A percentile compares a stretch with the other conserved stretches of the same genome.
These are phyloP conservation scores for Cymbopogon citratus DNA, from an alignment of 176 grass and related monocot species.

Conservation along the genomic window DNA sequence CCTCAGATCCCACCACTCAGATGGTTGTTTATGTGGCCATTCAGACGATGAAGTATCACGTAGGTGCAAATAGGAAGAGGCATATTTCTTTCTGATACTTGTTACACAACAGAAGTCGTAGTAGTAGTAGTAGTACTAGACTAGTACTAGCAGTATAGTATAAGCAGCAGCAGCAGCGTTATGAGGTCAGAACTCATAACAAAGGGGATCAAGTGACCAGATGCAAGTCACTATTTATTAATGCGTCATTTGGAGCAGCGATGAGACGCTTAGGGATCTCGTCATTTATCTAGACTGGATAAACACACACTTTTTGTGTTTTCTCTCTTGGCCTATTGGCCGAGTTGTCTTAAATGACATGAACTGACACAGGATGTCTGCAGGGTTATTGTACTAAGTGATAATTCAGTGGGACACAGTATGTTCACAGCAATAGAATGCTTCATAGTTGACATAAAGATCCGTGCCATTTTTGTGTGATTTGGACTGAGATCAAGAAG, in stretches of 20 bases:
- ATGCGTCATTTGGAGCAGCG: slow-evolving; percentile 21
- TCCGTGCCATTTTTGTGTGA: background rate
- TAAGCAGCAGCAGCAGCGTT: background rate
- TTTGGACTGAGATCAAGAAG: slow-evolving; percentile 12
- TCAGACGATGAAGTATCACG: slow-evolving; percentile 21
- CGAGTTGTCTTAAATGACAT: slow-evolving; percentile 2
- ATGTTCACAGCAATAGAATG: background rate
- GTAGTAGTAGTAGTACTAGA: background rate
- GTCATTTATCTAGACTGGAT: background rate
- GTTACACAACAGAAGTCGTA: background rate
- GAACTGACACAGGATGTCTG: slow-evolving; percentile 2
- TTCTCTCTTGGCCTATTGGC: background rate
- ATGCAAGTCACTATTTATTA: slow-evolving; percentile 17
- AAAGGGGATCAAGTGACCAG: slow-evolving; percentile 3
- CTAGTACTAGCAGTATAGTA: background rate
- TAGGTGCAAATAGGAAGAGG: slow-evolving; percentile 20
- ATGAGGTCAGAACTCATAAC: background rate
- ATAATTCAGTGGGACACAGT: slow-evolving; percentile 24
- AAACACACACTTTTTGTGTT: background rate
- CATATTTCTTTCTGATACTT: slow-evolving; percentile 20
- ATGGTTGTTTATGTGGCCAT: slow-evolving; percentile 14
- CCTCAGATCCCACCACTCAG: slow-evolving; percentile 6
- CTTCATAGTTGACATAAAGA: background rate
- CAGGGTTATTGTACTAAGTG: slow-evolving; percentile 2
- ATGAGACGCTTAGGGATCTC: slow-evolving; percentile 22